phyloP scores from a whole-genome alignment of 306 rosid genomes.

The Echinosophora koreensis region DNA sequence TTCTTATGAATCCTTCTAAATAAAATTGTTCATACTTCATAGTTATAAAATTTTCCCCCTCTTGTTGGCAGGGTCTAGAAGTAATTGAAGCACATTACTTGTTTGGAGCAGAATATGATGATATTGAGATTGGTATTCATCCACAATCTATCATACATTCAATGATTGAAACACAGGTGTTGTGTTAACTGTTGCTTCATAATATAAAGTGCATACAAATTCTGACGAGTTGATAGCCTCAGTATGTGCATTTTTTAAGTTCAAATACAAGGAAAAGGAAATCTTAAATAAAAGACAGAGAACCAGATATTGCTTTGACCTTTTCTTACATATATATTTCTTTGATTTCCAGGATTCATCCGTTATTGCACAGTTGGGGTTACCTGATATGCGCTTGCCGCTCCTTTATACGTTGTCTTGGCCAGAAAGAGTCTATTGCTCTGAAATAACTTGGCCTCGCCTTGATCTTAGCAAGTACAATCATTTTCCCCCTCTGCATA shows the following conservation, averaged over 20 bases:
- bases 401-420: constrained; percentile 88
- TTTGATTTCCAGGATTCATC: constrained; percentile 81
- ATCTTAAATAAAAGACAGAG: constrained; percentile 12
- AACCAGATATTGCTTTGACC: background rate
- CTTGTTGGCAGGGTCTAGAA: constrained; percentile 75
- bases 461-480: constrained; percentile 90
- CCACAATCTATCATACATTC: constrained; percentile 96
- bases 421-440: constrained; percentile 87
- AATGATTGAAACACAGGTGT: constrained; percentile 89
- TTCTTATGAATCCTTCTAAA: constrained; percentile 22
- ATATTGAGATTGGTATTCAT: constrained; percentile 87
- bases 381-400: constrained; percentile 92
- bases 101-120: constrained; percentile 83
- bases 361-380: constrained; percentile 82
- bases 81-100: constrained; percentile 96
- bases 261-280: background rate
- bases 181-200: constrained; percentile 2
- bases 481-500: constrained; percentile 34
- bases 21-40: background rate
- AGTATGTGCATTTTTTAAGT: background rate
- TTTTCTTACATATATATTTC: background rate
- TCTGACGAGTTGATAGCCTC: background rate
- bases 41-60: background rate
- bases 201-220: background rate
- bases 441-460: constrained; percentile 91